These are phyloP conservation scores for Metschnikowia picachoensis DNA, from an alignment of 805 yeast species.

Conservation along the genomic window DNA sequence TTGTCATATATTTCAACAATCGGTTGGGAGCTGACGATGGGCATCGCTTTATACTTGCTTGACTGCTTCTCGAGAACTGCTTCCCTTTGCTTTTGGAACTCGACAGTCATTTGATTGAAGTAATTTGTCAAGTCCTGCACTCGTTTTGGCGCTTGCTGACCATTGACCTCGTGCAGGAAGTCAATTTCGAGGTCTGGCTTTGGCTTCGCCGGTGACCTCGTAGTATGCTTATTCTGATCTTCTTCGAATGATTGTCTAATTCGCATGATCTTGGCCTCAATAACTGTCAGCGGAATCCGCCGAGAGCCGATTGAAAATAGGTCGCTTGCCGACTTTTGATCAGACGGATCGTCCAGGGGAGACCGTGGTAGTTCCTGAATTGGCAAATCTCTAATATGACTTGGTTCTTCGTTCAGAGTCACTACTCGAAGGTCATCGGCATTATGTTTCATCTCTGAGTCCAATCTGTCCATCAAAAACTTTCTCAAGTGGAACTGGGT, in stretches of 20 bases:
- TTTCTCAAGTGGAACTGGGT: constrained; percentile 84
- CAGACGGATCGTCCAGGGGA: neutral
- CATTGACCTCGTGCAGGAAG: neutral
- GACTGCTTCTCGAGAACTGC: constrained; percentile 58
- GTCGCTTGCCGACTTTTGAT: neutral
- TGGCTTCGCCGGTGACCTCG: constrained; percentile 9
- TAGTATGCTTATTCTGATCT: constrained; percentile 12
- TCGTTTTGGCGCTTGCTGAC: constrained; percentile 20
- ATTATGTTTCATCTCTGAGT: constrained; percentile 18
- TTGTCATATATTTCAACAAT: constrained; percentile 87
- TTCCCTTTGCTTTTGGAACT: constrained; percentile 85
- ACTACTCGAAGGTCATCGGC: neutral
- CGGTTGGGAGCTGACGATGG: constrained; percentile 74
- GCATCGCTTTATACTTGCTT: constrained; percentile 61
- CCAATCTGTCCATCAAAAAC: constrained; percentile 56
- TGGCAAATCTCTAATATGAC: neutral
- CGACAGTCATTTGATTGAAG: constrained; percentile 75
- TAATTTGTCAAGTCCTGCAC: constrained; percentile 65
- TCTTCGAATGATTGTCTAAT: constrained; percentile 18
- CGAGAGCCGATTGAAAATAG: constrained; percentile 7
- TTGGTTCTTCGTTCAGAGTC: no score
- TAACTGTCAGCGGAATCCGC: constrained; percentile 17
- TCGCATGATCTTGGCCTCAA: constrained; percentile 19
- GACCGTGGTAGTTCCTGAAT: neutral
- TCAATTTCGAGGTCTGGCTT: constrained; percentile 8